Evolutionary conservation across 441 rosid genomes (phyloP).

Genomic region (Jatropha multifida): DNA sequence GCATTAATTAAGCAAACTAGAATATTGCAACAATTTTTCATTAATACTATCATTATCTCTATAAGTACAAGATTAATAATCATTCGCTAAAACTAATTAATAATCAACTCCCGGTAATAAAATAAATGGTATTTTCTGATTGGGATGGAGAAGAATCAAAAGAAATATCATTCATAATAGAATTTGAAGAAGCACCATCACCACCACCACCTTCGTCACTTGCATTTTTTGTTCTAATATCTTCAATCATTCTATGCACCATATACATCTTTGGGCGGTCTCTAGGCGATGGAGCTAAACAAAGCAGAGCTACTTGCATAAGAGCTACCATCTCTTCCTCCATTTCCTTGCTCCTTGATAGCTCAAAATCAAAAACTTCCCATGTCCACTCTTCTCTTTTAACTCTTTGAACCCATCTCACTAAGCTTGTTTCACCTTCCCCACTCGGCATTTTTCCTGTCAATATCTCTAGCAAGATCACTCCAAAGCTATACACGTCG

Average conservation of each 20-base stretch:
- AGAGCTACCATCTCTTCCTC: slow-evolving; percentile 43
- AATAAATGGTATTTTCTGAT: slow-evolving; percentile 27
- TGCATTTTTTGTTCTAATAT: slow-evolving; percentile 31
- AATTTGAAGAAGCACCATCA: slow-evolving; percentile 3
- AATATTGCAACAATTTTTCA: too few relatives aligned
- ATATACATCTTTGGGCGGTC: slow-evolving; percentile 46
- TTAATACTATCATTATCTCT: too few relatives aligned
- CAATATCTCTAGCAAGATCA: slow-evolving; percentile 44
- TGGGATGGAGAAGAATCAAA: slow-evolving; percentile 40
- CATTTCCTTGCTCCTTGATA: slow-evolving; percentile 36
- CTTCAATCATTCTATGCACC: slow-evolving; percentile 40
- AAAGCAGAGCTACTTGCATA: slow-evolving; percentile 45
- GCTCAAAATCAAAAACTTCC: slow-evolving; percentile 55
- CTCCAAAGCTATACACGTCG: slow-evolving; percentile 48
- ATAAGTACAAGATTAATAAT: too few relatives aligned
- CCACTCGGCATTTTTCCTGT: slow-evolving; percentile 41
- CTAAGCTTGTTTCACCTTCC: slow-evolving; percentile 40
- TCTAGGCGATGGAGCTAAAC: slow-evolving; percentile 41
- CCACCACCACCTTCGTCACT: slow-evolving; percentile 5
- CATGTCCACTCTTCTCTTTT: slow-evolving; percentile 34
- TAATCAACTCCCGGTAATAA: slow-evolving; percentile 10
- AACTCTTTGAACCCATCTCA: slow-evolving; percentile 40
- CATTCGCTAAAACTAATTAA: background rate
- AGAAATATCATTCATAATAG: slow-evolving; percentile 32
- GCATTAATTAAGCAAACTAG: background rate